Conservation (phyloP, 106 monocot species). For the Platanthera guangdongensis region DNA sequence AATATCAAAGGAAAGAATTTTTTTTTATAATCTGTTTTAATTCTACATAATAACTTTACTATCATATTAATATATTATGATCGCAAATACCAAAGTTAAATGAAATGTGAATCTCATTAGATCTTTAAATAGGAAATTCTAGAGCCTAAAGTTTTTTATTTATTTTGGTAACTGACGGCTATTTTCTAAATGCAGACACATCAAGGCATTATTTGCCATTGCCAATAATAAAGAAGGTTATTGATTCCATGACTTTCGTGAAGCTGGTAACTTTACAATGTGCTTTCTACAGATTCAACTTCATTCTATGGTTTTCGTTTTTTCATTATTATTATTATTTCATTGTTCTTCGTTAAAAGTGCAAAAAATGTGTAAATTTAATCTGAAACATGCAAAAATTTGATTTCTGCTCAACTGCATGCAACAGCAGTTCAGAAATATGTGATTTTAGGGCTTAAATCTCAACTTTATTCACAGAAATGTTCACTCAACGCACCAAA, state of each 20-base stretch:
- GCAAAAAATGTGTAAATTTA: too few species aligned
- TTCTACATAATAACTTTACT: too few species aligned
- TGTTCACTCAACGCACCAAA: not conserved
- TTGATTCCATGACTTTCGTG: slow-evolving; percentile 85
- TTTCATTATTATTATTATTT: too few species aligned
- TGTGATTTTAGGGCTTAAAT: not conserved
- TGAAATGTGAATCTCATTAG: too few species aligned
- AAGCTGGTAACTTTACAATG: slow-evolving; percentile 57
- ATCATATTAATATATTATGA: too few species aligned
- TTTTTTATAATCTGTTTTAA: too few species aligned
- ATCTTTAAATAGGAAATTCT: too few species aligned
- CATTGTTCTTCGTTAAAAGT: too few species aligned
- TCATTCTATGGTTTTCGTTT: not conserved
- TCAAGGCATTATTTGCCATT: slow-evolving; percentile 73
- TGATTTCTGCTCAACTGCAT: not conserved
- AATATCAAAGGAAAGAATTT: too few species aligned
- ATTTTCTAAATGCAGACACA: slow-evolving; percentile 63
- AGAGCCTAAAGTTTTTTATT: too few species aligned
- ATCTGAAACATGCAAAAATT: too few species aligned
- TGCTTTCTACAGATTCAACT: not conserved
- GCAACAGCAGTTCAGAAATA: not conserved
- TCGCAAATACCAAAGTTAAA: too few species aligned
- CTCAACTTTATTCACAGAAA: not conserved
- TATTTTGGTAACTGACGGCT: not conserved
- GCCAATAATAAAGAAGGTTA: slow-evolving; percentile 68